These are phyloP conservation scores for Phytopythium ostracodes DNA, from an alignment of 352 stramenopile species.

Conservation along the genomic window DNA sequence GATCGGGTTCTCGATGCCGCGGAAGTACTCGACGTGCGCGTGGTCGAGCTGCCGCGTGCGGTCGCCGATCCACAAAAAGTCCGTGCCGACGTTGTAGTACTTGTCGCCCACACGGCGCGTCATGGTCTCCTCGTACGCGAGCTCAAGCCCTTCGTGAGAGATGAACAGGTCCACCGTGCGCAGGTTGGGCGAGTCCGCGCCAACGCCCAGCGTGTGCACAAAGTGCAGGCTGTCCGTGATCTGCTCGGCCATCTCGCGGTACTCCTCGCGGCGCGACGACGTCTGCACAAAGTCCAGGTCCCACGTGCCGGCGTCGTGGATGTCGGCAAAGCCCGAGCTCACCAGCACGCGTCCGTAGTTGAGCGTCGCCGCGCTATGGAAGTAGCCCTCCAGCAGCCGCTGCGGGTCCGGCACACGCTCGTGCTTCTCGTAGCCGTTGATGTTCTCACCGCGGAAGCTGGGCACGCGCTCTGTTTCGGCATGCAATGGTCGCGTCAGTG, in stretches of 20 bases:
- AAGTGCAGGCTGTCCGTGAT: slow-evolving; percentile 98
- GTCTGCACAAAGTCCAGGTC: slow-evolving; percentile 98
- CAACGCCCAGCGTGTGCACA: slow-evolving; percentile 93
- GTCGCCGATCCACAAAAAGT: slow-evolving; percentile 99
- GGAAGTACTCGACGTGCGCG: slow-evolving; percentile 98
- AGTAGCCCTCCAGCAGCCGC: slow-evolving; percentile 95
- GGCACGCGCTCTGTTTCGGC: slow-evolving; percentile 81
- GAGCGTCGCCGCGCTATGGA: slow-evolving; percentile 96
- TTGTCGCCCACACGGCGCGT: slow-evolving; percentile 92
- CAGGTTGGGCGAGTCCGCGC: slow-evolving; percentile 85
- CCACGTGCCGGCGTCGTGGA: slow-evolving; percentile 96
- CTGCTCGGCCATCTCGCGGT: slow-evolving; percentile 95
- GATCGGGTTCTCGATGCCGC: slow-evolving; percentile 97
- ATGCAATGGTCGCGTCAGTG: not conserved
- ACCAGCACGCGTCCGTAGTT: slow-evolving; percentile 97
- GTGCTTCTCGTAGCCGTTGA: slow-evolving; percentile 94
- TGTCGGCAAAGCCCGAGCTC: slow-evolving; percentile 95
- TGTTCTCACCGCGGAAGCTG: slow-evolving; percentile 97
- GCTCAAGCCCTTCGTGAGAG: slow-evolving; percentile 97
- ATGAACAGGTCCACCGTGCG: slow-evolving; percentile 97
- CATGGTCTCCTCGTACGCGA: slow-evolving; percentile 98
- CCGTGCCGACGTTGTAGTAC: slow-evolving; percentile 97
- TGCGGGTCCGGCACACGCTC: slow-evolving; percentile 92
- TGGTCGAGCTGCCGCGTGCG: slow-evolving; percentile 97
- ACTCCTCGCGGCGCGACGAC: slow-evolving; percentile 91